Percentiles rank a stretch among this genome's conserved stretches.
phyloP scores from a whole-genome alignment of 257 asterid species.

The Nicotiana undulata region DNA sequence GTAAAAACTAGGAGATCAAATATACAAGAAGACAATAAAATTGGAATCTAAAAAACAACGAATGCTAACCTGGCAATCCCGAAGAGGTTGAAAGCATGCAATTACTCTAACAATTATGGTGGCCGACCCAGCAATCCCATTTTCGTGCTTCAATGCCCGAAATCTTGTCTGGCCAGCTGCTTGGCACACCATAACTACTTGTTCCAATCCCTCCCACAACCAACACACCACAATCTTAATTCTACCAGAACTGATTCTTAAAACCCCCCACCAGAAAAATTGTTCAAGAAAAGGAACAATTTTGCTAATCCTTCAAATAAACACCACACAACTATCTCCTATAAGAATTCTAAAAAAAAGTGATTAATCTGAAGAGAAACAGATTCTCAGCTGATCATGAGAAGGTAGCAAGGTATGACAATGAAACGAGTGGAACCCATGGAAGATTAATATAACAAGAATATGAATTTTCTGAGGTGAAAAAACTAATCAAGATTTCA shows the following conservation, averaged over 20 bases:
- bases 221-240: slow-evolving; percentile 14
- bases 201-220: slow-evolving; percentile 25
- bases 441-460: slow-evolving; percentile 13
- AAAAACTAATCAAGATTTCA: background rate
- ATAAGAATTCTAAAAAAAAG: background rate
- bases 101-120: slow-evolving; percentile 90
- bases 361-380: background rate
- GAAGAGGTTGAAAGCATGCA: slow-evolving; percentile 98
- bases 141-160: slow-evolving; percentile 89
- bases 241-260: slow-evolving; percentile 11
- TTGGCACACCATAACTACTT: slow-evolving; percentile 98
- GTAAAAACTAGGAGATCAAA: background rate
- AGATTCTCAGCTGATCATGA: slow-evolving; percentile 55
- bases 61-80: slow-evolving; percentile 84
- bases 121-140: slow-evolving; percentile 78
- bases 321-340: background rate
- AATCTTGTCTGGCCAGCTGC: slow-evolving; percentile 97
- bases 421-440: slow-evolving; percentile 73
- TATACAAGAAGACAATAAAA: background rate
- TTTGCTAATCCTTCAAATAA: background rate
- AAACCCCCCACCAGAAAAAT: background rate
- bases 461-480: background rate
- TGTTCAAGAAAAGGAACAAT: background rate
- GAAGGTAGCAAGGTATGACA: slow-evolving; percentile 72
- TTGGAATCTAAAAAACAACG: background rate